These are phyloP conservation scores for Aspergillus conjunctus DNA, from an alignment of 495 filamentous ascomycete genomes.

Conservation along the genomic window DNA sequence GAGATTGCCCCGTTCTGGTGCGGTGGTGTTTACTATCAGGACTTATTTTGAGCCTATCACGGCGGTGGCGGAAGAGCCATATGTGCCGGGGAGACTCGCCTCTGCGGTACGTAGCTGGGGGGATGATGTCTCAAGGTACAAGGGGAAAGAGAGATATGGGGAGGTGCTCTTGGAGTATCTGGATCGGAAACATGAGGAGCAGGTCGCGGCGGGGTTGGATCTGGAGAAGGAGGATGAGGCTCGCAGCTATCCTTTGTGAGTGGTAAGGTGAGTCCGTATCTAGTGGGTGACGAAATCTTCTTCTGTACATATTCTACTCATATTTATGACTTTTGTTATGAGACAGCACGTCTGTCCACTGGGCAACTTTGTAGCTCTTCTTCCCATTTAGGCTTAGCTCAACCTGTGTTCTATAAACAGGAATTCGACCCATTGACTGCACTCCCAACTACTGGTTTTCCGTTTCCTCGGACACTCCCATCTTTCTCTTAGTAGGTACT, in stretches of 20 bases:
- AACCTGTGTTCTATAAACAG: no score
- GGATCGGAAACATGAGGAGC: slow-evolving; percentile 76
- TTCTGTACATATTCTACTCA: not conserved
- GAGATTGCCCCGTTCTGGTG: slow-evolving; percentile 71
- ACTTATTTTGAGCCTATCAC: slow-evolving; percentile 76
- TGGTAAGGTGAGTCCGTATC: not conserved
- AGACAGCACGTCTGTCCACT: not conserved
- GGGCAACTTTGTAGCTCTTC: no score
- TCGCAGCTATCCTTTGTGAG: slow-evolving; percentile 48
- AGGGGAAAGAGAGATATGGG: slow-evolving; percentile 78
- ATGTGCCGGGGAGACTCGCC: slow-evolving; percentile 71
- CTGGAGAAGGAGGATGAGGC: slow-evolving; percentile 61
- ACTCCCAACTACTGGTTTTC: no score
- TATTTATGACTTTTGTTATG: not conserved
- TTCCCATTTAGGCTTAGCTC: no score
- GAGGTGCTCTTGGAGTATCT: slow-evolving; percentile 82
- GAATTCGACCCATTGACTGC: no score
- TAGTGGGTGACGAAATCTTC: not conserved
- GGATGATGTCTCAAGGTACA: slow-evolving; percentile 80
- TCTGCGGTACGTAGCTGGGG: slow-evolving; percentile 82
- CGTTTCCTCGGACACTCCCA: no score
- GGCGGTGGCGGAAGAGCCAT: slow-evolving; percentile 65
- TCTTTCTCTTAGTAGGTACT: no score
- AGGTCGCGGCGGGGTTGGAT: slow-evolving; percentile 66
- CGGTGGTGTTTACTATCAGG: slow-evolving; percentile 77